phyloP scores from a whole-genome alignment of 352 stramenopile species.

The Globisporangium apiculatum region DNA sequence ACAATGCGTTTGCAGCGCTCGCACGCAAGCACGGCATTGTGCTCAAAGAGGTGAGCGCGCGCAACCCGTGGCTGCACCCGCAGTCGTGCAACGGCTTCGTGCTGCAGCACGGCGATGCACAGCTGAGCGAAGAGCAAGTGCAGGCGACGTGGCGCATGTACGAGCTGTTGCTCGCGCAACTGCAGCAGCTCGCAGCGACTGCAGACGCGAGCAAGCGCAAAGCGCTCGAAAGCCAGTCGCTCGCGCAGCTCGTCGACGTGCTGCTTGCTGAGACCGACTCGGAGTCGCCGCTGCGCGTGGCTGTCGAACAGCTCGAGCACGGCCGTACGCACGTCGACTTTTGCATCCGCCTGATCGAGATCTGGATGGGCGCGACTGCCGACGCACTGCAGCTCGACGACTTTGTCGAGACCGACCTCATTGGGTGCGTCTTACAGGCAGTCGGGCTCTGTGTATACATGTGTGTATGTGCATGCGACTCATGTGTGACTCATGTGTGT shows the following conservation, averaged over 20 bases:
- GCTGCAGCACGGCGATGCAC: slow-evolving; percentile 24
- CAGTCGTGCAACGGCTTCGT: slow-evolving; percentile 36
- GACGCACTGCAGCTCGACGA: slow-evolving; percentile 50
- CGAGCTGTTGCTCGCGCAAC: slow-evolving; percentile 32
- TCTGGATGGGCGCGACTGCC: slow-evolving; percentile 47
- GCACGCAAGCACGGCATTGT: slow-evolving; percentile 30
- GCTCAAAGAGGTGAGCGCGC: slow-evolving; percentile 39
- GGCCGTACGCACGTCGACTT: slow-evolving; percentile 25
- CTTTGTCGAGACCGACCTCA: slow-evolving; percentile 43
- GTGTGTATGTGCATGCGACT: background rate
- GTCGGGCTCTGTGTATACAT: background rate
- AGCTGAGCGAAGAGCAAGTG: slow-evolving; percentile 22
- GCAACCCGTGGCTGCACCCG: slow-evolving; percentile 56
- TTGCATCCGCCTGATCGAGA: slow-evolving; percentile 41
- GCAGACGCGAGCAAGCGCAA: slow-evolving; percentile 6
- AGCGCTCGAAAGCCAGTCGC: slow-evolving; percentile 6
- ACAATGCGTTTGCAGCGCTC: slow-evolving; percentile 34
- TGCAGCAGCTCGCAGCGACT: slow-evolving; percentile 21
- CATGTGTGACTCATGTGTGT: background rate
- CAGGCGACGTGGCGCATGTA: slow-evolving; percentile 39
- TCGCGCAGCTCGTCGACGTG: slow-evolving; percentile 29
- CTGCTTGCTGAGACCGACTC: slow-evolving; percentile 16
- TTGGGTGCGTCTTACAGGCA: slow-evolving; percentile 24
- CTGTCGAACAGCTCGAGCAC: slow-evolving; percentile 5
- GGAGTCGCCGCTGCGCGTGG: slow-evolving; percentile 6